Conservation (phyloP, 2,329 filamentous ascomycete species). For the Apiospora malaysiana region DNA sequence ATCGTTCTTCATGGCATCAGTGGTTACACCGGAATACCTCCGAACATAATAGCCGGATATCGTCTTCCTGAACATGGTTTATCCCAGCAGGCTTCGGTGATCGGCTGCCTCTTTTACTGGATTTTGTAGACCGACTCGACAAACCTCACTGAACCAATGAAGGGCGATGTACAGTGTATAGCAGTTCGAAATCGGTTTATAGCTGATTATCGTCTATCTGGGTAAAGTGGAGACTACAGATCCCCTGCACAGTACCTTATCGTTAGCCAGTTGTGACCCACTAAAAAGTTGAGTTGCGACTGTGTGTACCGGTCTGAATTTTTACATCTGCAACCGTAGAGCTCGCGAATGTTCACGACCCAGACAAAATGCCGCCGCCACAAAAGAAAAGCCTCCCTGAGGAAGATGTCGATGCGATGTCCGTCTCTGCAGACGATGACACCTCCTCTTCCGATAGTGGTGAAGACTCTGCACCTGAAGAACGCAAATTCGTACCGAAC, state of each 20-base stretch:
- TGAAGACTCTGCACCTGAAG: slow-evolving; percentile 2
- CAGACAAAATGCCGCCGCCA: slow-evolving; percentile 19
- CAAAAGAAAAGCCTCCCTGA: slow-evolving; percentile 10
- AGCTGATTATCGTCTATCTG: not conserved
- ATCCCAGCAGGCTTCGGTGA: too few species aligned
- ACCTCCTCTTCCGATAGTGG: not conserved
- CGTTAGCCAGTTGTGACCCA: not conserved
- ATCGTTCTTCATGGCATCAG: too few species aligned
- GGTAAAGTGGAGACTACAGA: not conserved
- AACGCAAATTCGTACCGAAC: not conserved
- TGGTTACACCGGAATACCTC: too few species aligned
- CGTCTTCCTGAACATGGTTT: too few species aligned
- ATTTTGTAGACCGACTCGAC: too few species aligned
- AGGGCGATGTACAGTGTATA: not conserved
- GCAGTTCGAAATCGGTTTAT: not conserved
- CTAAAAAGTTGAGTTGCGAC: slow-evolving; percentile 19
- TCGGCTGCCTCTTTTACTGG: too few species aligned
- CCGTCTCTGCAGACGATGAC: not conserved
- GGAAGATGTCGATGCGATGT: slow-evolving; percentile 15
- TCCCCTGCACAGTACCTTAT: slow-evolving; percentile 10
- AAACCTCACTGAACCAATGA: not conserved
- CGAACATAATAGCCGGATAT: too few species aligned
- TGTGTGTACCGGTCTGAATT: not conserved
- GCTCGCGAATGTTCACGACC: not conserved
- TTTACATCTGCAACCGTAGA: slow-evolving; percentile 8